Base-by-base conservation (phyloP, 2,329 filamentous ascomycete species). In the Scedosporium minutisporum region DNA sequence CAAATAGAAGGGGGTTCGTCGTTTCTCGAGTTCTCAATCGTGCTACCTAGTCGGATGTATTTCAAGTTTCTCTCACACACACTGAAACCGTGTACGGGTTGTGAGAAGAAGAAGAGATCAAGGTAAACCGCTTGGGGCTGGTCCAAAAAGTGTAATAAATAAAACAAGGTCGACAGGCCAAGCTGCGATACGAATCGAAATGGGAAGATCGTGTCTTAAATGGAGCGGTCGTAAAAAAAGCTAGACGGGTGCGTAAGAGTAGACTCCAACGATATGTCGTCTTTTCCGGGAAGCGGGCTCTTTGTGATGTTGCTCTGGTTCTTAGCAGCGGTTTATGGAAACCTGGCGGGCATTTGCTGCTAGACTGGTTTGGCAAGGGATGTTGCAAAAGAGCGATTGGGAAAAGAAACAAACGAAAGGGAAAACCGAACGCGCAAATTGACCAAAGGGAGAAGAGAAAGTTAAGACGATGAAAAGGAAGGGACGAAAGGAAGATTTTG, bases 161-260 rank as follows among this genome's bases (percentile, higher is more conserved):
- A 60, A 64, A 60, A 58, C 64, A 64, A 46, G 62, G 57, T 64
- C 38, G 64, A 63, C 66, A 67, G 66, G 64, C 64, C 68, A 65
- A 64, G 68, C 67, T 68, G 63, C 64, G 64, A 60, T 53, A 60
- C 23, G 64, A 65, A 66, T 61, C 62, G 64, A 65, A 64, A 53
- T 27, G 46, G 60, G 12, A 46, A 55, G 33, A 55, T 59, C 21
- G 53, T 29, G 57, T 53, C 21, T 55, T 63, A 63, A 63, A 55
- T 46, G 44, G 62, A 7, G 23, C 25, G 25, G 41, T 55, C 29
- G 62, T 33, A 60, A 57, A 51, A 60, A 61, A 60, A 63, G 57
- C 62, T 63, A 63, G 62, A 63, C 62, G 42, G 53, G 5, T 57
- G 46, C 42, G 27, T 38, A 42, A 9, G 21, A 12, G 61, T 27